Evolutionary conservation across 257 asterid species (phyloP), one percentile per base, ranked within the genome.

Genomic region (Cruciata laevipes): DNA sequence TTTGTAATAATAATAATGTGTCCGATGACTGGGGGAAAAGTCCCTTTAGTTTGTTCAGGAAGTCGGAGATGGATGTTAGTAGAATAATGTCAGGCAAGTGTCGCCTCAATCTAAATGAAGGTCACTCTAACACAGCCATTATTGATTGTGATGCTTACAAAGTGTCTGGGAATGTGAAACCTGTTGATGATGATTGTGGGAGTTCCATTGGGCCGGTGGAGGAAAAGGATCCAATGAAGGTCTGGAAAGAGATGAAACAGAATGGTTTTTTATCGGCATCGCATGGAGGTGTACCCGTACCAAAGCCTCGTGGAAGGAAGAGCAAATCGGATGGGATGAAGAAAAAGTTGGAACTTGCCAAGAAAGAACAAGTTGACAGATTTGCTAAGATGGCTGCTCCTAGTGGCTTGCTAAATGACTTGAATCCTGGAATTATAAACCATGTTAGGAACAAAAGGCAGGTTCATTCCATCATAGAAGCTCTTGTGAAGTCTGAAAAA

Each of bases 381-480:
- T 89, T 94, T 75, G 96, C 98, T 30, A 87, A 84, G 75, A 77
- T 91, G 75, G 96, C 98, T 61, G 95, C 96, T 42, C 99, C 99
- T 0, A 84, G 96, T 72, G 99, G 98, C 31, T 76, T 94, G 82
- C 98, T 94, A 53, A 84, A 86, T 17, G 99, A 86, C 69, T 78
- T 94, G 52, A 94, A 94, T 80, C 99, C 95, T 1, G 98, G 98
- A 52, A 94, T 94, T 67, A 90, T 94, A 63, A 94, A 88, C 82
- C 99, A 90, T 67, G 99, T 94, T 37, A 81, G 99, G 69, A 94
- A 94, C 76, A 84, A 91, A 55, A 94, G 80, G 71, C 99, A 91
- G 77, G 99, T 94, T 70, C 93, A 83, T 70, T 84, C 98, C 18
- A 94, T 94, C 65, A 91, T 94, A 57, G 96, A 89, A 79, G 88